Evolutionary conservation across 371 early-diverging fungal species (phyloP), one percentile per base, ranked within the genome.

Genomic region (Zychaea mexicana): DNA sequence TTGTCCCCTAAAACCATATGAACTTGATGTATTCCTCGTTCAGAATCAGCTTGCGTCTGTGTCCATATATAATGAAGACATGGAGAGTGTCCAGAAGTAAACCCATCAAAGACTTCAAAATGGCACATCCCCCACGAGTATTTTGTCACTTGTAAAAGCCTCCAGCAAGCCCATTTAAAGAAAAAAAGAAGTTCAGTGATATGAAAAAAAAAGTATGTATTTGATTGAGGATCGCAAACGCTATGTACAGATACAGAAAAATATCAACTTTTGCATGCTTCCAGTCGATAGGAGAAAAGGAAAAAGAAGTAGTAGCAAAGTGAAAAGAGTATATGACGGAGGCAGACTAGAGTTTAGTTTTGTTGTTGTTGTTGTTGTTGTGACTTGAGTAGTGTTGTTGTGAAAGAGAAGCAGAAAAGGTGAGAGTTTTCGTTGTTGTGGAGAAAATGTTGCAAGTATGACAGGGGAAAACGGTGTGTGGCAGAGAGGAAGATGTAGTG

Each of bases 231-330:
- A 42, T 49, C 22, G 49, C 24, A 49, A 49, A 49, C 49, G 49
- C 58, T 64, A 64, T 64, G 52, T 64, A 64, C 64, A 64, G 56
- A 38, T 57, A 64, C 56, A 54, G n/a, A 39, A 56, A 63, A 49
- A 60, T 60, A 47, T 49, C 49, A 49, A 49, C 49, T 49, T 49
- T 46, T 46, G 46, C 46, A 46, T 46, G 46, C 21, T 46, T 46
- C 7, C 21, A 46, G 46, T 46, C 46, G 60, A 38, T 47, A 60
- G 22, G 27, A 33, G 45, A 19, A 59, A 17, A 30, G 26, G 17
- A 21, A 42, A 21, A 10, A 46, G 15, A 21, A 17, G 27, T 39
- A 30, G 22, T n/a, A n/a, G n/a, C n/a, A n/a, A n/a, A n/a, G n/a
- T n/a, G n/a, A n/a, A n/a, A 38, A 26, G 57, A 38, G 57, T 46